Percentiles rank a stretch among this genome's conserved stretches.
Conservation (phyloP, 257 asterid species). For the Penstemon barbatus region DNA sequence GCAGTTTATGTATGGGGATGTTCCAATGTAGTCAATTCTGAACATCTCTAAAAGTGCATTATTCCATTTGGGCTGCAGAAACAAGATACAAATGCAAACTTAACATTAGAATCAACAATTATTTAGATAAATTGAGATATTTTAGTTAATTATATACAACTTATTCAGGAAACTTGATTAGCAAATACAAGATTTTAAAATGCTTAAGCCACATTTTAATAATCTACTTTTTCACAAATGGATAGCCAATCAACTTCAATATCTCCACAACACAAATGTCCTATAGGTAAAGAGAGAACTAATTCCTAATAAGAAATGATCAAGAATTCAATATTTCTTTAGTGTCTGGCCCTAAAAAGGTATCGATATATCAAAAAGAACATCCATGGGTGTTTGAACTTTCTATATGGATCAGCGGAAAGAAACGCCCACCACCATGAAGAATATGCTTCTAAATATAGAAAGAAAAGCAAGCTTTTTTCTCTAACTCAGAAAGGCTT, state of each 20-base stretch:
- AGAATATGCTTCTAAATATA: constrained; percentile 44
- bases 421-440: constrained; percentile 24
- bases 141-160: background rate
- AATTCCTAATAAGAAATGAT: constrained; percentile 20
- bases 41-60: constrained; percentile 85
- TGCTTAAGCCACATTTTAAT: constrained; percentile 11
- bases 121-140: background rate
- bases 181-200: background rate
- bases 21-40: constrained; percentile 71
- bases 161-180: background rate
- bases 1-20: constrained; percentile 70
- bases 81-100: constrained; percentile 24
- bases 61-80: constrained; percentile 89
- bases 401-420: constrained; percentile 35
- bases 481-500: constrained; percentile 23
- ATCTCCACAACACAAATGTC: constrained; percentile 33
- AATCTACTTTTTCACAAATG: constrained; percentile 22
- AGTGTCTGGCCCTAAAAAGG: constrained; percentile 21
- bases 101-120: background rate
- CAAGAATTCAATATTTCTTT: constrained; percentile 11
- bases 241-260: constrained; percentile 30
- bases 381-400: constrained; percentile 24
- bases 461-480: constrained; percentile 25
- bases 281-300: constrained; percentile 26
- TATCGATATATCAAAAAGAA: constrained; percentile 26